phyloP scores from a whole-genome alignment of 2,329 filamentous ascomycete species.

The Calycina herbarum region DNA sequence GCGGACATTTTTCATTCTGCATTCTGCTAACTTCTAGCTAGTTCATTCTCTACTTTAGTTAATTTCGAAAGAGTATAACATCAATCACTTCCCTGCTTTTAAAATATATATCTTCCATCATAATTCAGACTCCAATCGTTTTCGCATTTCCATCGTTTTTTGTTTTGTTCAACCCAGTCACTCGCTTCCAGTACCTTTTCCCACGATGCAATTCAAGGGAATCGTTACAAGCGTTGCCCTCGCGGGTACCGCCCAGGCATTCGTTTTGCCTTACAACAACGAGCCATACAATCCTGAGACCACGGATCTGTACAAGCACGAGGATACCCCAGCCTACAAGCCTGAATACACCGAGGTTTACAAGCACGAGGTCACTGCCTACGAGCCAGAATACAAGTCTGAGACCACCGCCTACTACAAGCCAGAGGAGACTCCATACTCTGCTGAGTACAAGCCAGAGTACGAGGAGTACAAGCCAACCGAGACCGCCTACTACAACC shows the following conservation, averaged over 20 bases:
- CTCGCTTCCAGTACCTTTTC: not conserved
- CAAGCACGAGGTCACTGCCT: not conserved
- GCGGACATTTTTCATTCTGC: not conserved
- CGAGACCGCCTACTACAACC: no score
- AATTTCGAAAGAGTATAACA: not conserved
- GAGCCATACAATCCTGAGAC: not conserved
- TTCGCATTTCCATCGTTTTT: not conserved
- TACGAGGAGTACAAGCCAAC: not conserved
- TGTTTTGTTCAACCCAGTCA: constrained; percentile 7
- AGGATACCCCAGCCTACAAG: not conserved
- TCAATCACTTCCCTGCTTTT: not conserved
- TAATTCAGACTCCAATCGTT: not conserved
- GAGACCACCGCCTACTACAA: not conserved
- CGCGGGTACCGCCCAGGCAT: not conserved
- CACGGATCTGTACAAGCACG: not conserved
- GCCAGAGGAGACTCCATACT: not conserved
- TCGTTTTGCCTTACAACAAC: constrained; percentile 1
- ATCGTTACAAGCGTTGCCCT: not conserved
- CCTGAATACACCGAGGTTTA: not conserved
- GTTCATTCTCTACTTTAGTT: not conserved
- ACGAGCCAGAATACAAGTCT: not conserved
- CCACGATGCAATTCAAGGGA: not conserved
- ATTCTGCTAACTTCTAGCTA: not conserved
- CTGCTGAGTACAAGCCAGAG: not conserved
- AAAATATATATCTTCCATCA: not conserved